Evolutionary conservation across 352 stramenopile species (phyloP), one percentile per base, ranked within the genome.

Genomic region (Aphanomyces invadans): DNA sequence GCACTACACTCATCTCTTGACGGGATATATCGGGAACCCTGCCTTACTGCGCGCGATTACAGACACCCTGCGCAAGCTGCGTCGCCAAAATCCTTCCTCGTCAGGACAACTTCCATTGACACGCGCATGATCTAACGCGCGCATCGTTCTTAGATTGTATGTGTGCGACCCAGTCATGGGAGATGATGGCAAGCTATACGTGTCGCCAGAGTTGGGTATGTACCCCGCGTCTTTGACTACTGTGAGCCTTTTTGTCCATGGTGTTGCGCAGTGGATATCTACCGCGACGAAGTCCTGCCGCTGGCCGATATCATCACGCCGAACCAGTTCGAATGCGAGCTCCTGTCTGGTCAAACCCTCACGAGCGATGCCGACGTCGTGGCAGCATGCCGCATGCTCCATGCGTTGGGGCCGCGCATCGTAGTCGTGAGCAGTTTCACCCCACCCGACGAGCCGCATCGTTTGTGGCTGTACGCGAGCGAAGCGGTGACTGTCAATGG

Each of bases 241-340:
- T n/a, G n/a, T n/a, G n/a, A n/a, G n/a, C n/a, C n/a, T n/a, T n/a
- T 5, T 9, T 17, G 21, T 53, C 49, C 4, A 11, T 4, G 62
- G 7, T 28, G 7, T 42, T 42, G 36, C 36, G 36, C 36, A 93
- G 86, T 95, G 68, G 77, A 87, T 44, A 68, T 95, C 49, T 95
- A 95, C 57, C 79, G 86, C 25, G 77, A 76, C 31, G 76, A 84
- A 56, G 78, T 95, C 45, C 62, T 95, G 38, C 84, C 83, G 53
- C 88, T 92, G 73, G 87, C 81, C 15, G 79, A 90, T 65, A 84
- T 95, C 53, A 72, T 95, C 42, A 92, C 86, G 46, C 84, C 84
- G 7, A 95, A 92, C 70, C 86, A 95, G 61, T 95, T 89, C 44
- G 86, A 95, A 62, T 91, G 83, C 42, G 86, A 95, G 54, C 56